Base-by-base conservation (phyloP, 139 green algal genomes). In the Chlamydomonas urium region DNA sequence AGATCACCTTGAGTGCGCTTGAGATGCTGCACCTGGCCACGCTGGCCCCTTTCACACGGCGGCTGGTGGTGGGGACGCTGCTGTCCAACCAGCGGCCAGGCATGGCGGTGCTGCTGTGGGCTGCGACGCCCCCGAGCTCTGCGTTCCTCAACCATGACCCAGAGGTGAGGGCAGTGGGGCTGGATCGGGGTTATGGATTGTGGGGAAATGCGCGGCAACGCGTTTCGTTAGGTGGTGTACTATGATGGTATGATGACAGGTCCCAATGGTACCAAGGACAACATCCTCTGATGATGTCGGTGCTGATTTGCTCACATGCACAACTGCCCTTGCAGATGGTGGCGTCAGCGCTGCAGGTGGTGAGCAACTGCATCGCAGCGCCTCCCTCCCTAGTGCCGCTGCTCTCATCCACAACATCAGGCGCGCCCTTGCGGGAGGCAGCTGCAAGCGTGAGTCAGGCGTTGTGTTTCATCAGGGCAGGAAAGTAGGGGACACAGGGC, bases 161-260 rank as follows among this genome's bases (percentile, higher is more conserved):
- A 32, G 83, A 92, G 76, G 85, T 90, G 59, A 6, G 76, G 34
- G n/a, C n/a, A n/a, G n/a, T n/a, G n/a, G n/a, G n/a, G n/a, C n/a
- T n/a, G n/a, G n/a, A n/a, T n/a, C n/a, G n/a, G n/a, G n/a, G n/a
- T n/a, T n/a, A n/a, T n/a, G n/a, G n/a, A n/a, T n/a, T n/a, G n/a
- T n/a, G n/a, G n/a, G n/a, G n/a, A n/a, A n/a, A n/a, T n/a, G n/a
- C n/a, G n/a, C n/a, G n/a, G n/a, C n/a, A n/a, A n/a, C n/a, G n/a
- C n/a, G n/a, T n/a, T n/a, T n/a, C n/a, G n/a, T n/a, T n/a, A n/a
- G n/a, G n/a, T n/a, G n/a, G n/a, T n/a, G n/a, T n/a, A n/a, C n/a
- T n/a, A n/a, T n/a, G n/a, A n/a, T n/a, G n/a, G n/a, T n/a, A n/a
- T n/a, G n/a, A n/a, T n/a, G n/a, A n/a, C n/a, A n/a, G n/a, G n/a